These are phyloP conservation scores for Cordyceps cicadae DNA, from an alignment of 2,329 filamentous ascomycete genomes.

Conservation along the genomic window DNA sequence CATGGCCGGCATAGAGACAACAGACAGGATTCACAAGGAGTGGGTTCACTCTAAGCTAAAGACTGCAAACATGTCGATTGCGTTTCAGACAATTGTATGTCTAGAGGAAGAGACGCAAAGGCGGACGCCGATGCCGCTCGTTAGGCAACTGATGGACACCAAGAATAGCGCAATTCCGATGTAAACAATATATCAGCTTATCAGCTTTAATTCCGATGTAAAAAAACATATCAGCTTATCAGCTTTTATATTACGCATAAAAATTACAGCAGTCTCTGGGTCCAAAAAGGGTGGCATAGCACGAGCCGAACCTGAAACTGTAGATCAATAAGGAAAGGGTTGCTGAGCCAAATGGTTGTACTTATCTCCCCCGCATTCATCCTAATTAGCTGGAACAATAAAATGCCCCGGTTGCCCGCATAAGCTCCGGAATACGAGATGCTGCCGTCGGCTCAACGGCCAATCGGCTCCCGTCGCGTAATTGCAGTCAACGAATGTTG, in stretches of 20 bases:
- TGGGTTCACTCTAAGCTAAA: slow-evolving; percentile 4
- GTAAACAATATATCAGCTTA: not conserved
- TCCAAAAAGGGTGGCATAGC: not conserved
- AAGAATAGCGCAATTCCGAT: not conserved
- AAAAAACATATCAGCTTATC: too few species aligned
- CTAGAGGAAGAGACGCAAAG: not conserved
- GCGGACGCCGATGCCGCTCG: not conserved
- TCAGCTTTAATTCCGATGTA: too few species aligned
- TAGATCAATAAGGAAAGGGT: too few species aligned
- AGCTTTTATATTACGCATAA: not conserved
- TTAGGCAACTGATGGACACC: not conserved
- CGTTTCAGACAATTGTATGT: not conserved
- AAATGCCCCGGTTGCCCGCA: too few species aligned
- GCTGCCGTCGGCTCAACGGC: not conserved
- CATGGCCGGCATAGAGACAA: slow-evolving; percentile 6
- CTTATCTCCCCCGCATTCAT: too few species aligned
- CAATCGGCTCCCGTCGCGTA: not conserved
- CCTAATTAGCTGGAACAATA: too few species aligned
- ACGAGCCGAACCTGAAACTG: not conserved
- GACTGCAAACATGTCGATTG: not conserved
- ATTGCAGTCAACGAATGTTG: not conserved
- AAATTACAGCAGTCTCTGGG: not conserved
- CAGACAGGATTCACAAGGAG: slow-evolving; percentile 6
- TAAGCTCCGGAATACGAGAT: not conserved
- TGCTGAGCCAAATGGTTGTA: too few species aligned